phyloP scores from a whole-genome alignment of 352 stramenopile genomes.

The Elongisporangium senticosum region DNA sequence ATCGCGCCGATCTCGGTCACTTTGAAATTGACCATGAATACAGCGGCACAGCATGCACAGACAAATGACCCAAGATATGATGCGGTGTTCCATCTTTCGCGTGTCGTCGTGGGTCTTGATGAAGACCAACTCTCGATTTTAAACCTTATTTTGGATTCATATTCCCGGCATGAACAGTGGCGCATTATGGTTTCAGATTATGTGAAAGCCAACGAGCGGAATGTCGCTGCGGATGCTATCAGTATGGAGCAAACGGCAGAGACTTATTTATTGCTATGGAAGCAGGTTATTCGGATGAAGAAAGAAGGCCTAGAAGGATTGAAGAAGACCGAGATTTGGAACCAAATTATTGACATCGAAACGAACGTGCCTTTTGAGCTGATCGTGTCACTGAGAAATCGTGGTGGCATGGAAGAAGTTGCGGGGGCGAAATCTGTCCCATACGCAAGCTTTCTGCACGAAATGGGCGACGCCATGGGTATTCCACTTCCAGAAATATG shows the following conservation, averaged over 20 bases:
- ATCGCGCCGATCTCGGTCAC: constrained; percentile 74
- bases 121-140: constrained; percentile 82
- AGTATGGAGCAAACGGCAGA: constrained; percentile 37
- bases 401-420: constrained; percentile 43
- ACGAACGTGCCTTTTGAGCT: constrained; percentile 69
- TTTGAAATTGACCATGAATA: constrained; percentile 89
- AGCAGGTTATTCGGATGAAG: constrained; percentile 57
- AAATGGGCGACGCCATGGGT: constrained; percentile 63
- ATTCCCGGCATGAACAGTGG: constrained; percentile 69
- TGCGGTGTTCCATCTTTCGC: constrained; percentile 74
- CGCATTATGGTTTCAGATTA: constrained; percentile 63
- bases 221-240: constrained; percentile 35
- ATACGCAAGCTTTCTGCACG: constrained; percentile 52
- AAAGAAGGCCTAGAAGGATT: constrained; percentile 50
- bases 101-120: constrained; percentile 65
- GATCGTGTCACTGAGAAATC: constrained; percentile 73
- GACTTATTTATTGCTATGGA: constrained; percentile 73
- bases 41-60: constrained; percentile 56
- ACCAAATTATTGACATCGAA: constrained; percentile 48
- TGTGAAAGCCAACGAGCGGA: constrained; percentile 49
- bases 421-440: constrained; percentile 22
- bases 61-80: constrained; percentile 75
- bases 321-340: constrained; percentile 61
- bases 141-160: constrained; percentile 71
- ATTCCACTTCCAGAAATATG: constrained; percentile 83